Conservation (phyloP, 331 rosid genomes). For the Malus hybrid region DNA sequence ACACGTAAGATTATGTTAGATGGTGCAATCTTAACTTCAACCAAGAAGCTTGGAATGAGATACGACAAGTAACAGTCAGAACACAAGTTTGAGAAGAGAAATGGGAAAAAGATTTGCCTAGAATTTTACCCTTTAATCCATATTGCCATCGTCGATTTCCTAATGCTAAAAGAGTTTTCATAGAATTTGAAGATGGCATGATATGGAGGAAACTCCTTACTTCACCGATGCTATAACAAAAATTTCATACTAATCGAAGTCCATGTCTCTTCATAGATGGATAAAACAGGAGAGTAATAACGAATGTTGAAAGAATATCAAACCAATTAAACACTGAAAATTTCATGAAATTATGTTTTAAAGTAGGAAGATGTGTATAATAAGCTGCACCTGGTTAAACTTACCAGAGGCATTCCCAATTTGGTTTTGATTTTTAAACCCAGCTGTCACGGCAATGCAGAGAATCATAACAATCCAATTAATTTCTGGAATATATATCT, state of each 20-base stretch:
- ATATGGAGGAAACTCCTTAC: neutral
- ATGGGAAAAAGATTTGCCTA: neutral
- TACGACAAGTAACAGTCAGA: neutral
- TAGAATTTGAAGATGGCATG: neutral
- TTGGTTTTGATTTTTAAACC: slow-evolving; percentile 26
- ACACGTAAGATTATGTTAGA: slow-evolving; percentile 2
- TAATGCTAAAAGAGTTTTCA: too few species aligned
- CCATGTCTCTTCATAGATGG: neutral
- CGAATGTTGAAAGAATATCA: neutral
- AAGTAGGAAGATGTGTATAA: neutral
- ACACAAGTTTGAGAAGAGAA: neutral
- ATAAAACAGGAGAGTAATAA: neutral
- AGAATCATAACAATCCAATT: slow-evolving; percentile 36
- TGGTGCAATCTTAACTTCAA: neutral
- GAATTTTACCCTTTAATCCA: neutral
- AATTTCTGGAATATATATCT: slow-evolving; percentile 29
- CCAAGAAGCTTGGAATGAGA: neutral
- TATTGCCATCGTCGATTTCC: neutral
- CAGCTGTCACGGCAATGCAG: slow-evolving; percentile 29
- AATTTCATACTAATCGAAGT: neutral
- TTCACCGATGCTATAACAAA: neutral
- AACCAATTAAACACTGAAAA: neutral
- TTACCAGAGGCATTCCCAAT: slow-evolving; percentile 35
- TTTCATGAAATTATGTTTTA: neutral
- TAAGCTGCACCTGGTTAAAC: neutral